Evolutionary conservation across 106 monocot genomes (phyloP).

Genomic region (Triglochin maritima): DNA sequence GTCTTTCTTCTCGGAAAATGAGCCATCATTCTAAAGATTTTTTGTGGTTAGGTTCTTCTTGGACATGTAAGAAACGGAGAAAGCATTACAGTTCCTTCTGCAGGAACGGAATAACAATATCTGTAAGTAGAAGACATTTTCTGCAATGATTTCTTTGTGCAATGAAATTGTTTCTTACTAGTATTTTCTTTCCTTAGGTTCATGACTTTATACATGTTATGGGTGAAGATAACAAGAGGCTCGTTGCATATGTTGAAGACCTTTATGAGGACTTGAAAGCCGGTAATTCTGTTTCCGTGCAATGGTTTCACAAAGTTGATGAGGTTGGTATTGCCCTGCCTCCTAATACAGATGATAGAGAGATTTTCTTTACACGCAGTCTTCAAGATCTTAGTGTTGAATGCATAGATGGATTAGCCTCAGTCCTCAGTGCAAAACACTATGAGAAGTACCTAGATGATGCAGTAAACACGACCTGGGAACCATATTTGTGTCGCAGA

Average conservation of each 20-base stretch:
- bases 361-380: conserved; percentile 83
- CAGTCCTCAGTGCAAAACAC: conserved; percentile 53
- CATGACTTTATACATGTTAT: conserved; percentile 68
- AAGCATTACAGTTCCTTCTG: conserved; percentile 71
- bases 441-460: conserved; percentile 52
- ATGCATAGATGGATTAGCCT: conserved; percentile 80
- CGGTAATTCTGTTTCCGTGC: conserved; percentile 55
- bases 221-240: conserved; percentile 64
- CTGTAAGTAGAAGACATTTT: conserved; percentile 38
- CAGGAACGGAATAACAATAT: conserved; percentile 58
- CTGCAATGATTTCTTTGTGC: background rate
- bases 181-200: conserved; percentile 26
- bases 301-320: conserved; percentile 85
- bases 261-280: conserved; percentile 63
- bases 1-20: conserved; percentile 26
- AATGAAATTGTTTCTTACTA: background rate
- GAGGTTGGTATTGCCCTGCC: conserved; percentile 67
- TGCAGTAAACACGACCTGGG: conserved; percentile 18
- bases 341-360: conserved; percentile 44
- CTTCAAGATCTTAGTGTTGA: conserved; percentile 79
- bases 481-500: conserved; percentile 54
- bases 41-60: conserved; percentile 72
- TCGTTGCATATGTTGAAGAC: conserved; percentile 87
- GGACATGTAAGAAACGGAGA: conserved; percentile 50
- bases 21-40: conserved; percentile 39